phyloP scores from a whole-genome alignment of 2,329 filamentous ascomycete species.

The Plectosphaerella cucumerina region DNA sequence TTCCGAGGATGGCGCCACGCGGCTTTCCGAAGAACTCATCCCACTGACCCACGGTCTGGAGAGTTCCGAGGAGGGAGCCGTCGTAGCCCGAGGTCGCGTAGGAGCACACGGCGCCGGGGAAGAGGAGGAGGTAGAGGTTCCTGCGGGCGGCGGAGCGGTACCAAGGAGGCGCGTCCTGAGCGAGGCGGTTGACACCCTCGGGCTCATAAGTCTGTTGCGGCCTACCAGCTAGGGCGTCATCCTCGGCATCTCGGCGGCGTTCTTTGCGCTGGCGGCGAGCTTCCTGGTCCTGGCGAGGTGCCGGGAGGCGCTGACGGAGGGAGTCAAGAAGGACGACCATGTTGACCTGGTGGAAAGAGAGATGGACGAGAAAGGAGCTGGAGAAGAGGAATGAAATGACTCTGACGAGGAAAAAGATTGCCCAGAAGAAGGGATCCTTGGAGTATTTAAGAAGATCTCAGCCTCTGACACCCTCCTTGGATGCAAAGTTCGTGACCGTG shows the following conservation, averaged over 20 bases:
- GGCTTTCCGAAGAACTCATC: constrained; percentile 32
- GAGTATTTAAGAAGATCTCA: neutral
- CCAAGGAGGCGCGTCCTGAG: constrained; percentile 19
- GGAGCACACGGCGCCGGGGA: constrained; percentile 27
- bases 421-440: neutral
- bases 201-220: constrained; percentile 12
- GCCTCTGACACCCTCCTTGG: neutral
- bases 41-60: constrained; percentile 38
- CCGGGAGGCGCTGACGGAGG: constrained; percentile 18
- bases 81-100: constrained; percentile 43
- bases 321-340: constrained; percentile 9
- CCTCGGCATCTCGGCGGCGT: constrained; percentile 4
- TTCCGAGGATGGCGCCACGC: constrained; percentile 21
- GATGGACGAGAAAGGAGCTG: neutral
- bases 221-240: too few species aligned
- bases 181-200: constrained; percentile 20
- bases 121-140: constrained; percentile 25
- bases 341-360: neutral
- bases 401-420: neutral
- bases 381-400: neutral
- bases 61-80: constrained; percentile 45
- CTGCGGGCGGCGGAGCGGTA: constrained; percentile 23
- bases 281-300: constrained; percentile 17
- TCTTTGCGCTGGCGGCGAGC: constrained; percentile 14
- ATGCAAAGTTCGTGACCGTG: too few species aligned